phyloP scores from a whole-genome alignment of 306 rosid species.

The Ziziphus jujuba region DNA sequence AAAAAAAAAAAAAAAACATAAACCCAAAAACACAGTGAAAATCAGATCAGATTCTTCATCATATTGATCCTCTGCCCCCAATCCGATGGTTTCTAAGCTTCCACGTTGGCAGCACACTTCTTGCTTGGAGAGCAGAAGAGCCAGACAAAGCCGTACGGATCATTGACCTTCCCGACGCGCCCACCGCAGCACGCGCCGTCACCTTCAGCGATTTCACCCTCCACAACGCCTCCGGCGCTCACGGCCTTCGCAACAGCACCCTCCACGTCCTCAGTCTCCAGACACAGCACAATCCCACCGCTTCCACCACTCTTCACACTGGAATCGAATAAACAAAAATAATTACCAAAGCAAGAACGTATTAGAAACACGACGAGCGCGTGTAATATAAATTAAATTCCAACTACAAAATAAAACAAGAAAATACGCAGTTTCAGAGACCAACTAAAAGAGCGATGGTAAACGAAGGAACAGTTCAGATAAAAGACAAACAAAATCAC shows the following conservation, averaged over 20 bases:
- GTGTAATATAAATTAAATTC: no score
- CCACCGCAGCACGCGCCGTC: slow-evolving; percentile 55
- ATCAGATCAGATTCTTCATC: background rate
- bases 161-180: slow-evolving; percentile 66
- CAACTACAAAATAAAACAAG: no score
- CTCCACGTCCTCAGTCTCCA: slow-evolving; percentile 57
- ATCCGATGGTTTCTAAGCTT: slow-evolving; percentile 23
- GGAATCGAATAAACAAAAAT: background rate
- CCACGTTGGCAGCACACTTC: slow-evolving; percentile 23
- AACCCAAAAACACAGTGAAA: slow-evolving; percentile 2
- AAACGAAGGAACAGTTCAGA: no score
- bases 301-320: slow-evolving; percentile 39
- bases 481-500: no score
- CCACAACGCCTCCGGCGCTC: slow-evolving; percentile 49
- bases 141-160: slow-evolving; percentile 75
- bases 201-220: slow-evolving; percentile 43
- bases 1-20: background rate
- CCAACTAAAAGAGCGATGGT: no score
- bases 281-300: slow-evolving; percentile 40
- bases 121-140: slow-evolving; percentile 28
- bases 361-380: no score
- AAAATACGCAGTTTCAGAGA: no score
- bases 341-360: background rate
- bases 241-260: slow-evolving; percentile 59
- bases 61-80: background rate